Evolutionary conservation across 495 filamentous ascomycete species (phyloP).

Genomic region (Xylaria intraflava): DNA sequence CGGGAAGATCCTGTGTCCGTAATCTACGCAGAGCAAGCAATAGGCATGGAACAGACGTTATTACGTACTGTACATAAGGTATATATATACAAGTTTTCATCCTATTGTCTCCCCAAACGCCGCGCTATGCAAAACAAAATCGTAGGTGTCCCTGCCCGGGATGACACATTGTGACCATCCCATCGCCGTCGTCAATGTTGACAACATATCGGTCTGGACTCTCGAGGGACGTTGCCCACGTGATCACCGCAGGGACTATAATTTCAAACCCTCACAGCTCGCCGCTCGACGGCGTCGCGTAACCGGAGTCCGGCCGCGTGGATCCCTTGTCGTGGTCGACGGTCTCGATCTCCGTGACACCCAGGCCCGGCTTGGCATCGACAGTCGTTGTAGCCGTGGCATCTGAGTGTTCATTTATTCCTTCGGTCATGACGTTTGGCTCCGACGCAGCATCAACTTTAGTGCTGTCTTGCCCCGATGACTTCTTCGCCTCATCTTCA

Average conservation of each 20-base stretch:
- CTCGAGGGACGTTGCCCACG: no score
- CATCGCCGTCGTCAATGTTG: no score
- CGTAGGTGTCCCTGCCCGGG: background rate
- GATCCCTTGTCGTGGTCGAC: conserved; percentile 13
- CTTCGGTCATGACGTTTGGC: background rate
- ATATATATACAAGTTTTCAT: background rate
- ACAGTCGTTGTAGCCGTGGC: conserved; percentile 5
- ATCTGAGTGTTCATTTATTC: conserved; percentile 6
- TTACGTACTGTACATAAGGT: no score
- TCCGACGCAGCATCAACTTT: background rate
- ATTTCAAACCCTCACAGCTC: conserved; percentile 15
- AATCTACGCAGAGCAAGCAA: no score
- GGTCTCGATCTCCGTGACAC: background rate
- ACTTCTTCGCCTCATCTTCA: conserved; percentile 30
- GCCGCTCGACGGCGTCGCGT: conserved; percentile 19
- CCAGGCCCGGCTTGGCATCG: background rate
- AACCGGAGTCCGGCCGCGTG: conserved; percentile 20
- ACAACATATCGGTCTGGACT: no score
- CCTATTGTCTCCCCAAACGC: background rate
- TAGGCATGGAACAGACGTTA: no score
- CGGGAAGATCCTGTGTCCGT: no score
- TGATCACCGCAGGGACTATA: no score
- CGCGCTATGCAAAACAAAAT: conserved; percentile 1
- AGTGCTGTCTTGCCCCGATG: background rate
- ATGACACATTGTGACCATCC: background rate